Evolutionary conservation across 73 alveolate genomes (phyloP).

Genomic region (Tetrahymena elliotti): DNA sequence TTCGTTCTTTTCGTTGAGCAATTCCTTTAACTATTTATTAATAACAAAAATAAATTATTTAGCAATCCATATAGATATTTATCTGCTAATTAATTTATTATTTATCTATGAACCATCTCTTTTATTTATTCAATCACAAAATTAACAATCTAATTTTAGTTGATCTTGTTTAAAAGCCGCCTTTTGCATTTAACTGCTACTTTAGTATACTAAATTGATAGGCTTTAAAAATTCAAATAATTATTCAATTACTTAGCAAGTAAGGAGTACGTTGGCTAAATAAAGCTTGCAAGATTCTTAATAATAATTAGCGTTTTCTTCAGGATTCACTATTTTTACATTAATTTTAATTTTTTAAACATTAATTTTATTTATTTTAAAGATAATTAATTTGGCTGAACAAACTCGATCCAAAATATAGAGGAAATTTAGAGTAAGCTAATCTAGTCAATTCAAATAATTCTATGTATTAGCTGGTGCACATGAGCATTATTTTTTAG

Average conservation of each 20-base stretch:
- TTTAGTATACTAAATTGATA: too few species aligned
- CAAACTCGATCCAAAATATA: too few species aligned
- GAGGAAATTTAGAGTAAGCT: too few species aligned
- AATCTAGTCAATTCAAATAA: too few species aligned
- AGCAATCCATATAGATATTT: too few species aligned
- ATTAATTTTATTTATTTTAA: neutral
- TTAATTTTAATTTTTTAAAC: neutral
- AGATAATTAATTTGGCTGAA: too few species aligned
- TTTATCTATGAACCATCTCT: neutral
- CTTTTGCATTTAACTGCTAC: neutral
- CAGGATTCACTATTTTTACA: neutral
- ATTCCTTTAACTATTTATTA: slow-evolving; percentile 31
- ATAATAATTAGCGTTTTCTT: slow-evolving; percentile 29
- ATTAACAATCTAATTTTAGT: neutral
- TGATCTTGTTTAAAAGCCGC: neutral
- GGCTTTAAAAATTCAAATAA: neutral
- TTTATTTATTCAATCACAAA: neutral
- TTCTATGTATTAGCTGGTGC: too few species aligned
- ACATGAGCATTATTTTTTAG: too few species aligned
- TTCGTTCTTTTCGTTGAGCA: slow-evolving; percentile 39
- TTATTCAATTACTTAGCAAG: neutral
- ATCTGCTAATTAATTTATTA: too few species aligned
- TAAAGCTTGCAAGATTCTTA: slow-evolving; percentile 29
- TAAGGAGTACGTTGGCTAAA: slow-evolving; percentile 35
- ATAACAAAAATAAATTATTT: neutral